Evolutionary conservation across 2,329 filamentous ascomycete species (phyloP), one percentile per base, ranked within the genome.

Genomic region (Ascochyta lentis): DNA sequence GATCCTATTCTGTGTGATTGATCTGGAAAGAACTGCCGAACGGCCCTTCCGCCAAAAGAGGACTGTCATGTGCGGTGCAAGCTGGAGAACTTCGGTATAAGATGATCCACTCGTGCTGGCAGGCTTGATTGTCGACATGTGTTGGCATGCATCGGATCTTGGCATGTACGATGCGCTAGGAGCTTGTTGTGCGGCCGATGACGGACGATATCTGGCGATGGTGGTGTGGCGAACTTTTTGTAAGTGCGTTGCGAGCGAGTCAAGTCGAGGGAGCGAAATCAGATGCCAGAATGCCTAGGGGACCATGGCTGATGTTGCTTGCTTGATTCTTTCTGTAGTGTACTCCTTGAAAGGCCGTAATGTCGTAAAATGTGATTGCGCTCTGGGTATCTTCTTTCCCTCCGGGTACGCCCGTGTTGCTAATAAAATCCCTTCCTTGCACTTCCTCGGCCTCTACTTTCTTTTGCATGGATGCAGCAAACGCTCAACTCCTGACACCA

Each of bases 401-500:
- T 31, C 8, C 10, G 23, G 43, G 19, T 34, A 42, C 39, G 13
- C 9, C n/a, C 23, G 23, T 41, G 15, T 16, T 27, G 26, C 59
- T 57, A 70, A 47, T 68, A 68, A 16, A 64, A 45, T 10, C 66
- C 61, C 47, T 65, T 66, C 39, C 61, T 59, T 6, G 47, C 60
- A 23, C 60, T 58, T n/a, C 63, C 61, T 39, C 63, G 66, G n/a
- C 64, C 64, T 34, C 76, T 53, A 12, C 75, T 71, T 61, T 85
- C 83, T 16, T 58, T 58, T 65, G 82, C 87, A 87, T 86, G 91
- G 29, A 92, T 79, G 74, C 92, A 96, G 68, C 92, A 96, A 9
- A 98, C 81, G 41, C 93, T 92, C 73, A 89, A 89, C 37, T 86
- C 86, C 76, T 96, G 91, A 70, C 94, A 97, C 94, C 94, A 98